Evolutionary conservation across 1,284 basidiomycete genomes (phyloP).

Genomic region (Fomes fomentarius): DNA sequence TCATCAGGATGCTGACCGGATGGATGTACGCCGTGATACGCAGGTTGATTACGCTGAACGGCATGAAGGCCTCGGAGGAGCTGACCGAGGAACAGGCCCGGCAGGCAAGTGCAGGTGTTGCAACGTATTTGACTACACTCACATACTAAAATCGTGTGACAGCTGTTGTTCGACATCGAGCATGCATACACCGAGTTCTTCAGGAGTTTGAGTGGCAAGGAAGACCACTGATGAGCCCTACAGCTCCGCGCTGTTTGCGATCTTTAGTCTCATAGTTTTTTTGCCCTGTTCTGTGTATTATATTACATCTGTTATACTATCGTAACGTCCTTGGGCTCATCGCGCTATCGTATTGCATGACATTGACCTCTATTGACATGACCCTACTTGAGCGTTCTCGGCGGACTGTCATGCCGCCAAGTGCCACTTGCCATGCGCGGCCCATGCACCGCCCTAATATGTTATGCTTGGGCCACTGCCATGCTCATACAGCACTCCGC

Average conservation of each 20-base stretch:
- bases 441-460: conserved; percentile 1
- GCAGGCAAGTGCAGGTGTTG: conserved; percentile 72
- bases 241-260: too few relatives aligned
- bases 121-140: too few relatives aligned
- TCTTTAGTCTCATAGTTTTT: neutral
- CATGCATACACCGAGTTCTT: conserved; percentile 97
- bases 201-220: conserved; percentile 69
- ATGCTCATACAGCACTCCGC: neutral
- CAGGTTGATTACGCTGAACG: conserved; percentile 95
- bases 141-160: too few relatives aligned
- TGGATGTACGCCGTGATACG: neutral
- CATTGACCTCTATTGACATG: neutral
- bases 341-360: too few relatives aligned
- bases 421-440: neutral
- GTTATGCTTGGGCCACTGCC: neutral
- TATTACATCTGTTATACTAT: too few relatives aligned
- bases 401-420: too few relatives aligned
- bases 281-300: too few relatives aligned
- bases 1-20: neutral
- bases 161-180: conserved; percentile 97
- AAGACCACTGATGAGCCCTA: conserved; percentile 26
- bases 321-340: neutral
- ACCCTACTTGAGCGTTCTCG: too few relatives aligned
- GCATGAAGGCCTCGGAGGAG: conserved; percentile 97
- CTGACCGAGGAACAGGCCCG: conserved; percentile 95